These are phyloP conservation scores for Dissoconium aciculare DNA, from an alignment of 2,329 filamentous ascomycete genomes.

Conservation along the genomic window DNA sequence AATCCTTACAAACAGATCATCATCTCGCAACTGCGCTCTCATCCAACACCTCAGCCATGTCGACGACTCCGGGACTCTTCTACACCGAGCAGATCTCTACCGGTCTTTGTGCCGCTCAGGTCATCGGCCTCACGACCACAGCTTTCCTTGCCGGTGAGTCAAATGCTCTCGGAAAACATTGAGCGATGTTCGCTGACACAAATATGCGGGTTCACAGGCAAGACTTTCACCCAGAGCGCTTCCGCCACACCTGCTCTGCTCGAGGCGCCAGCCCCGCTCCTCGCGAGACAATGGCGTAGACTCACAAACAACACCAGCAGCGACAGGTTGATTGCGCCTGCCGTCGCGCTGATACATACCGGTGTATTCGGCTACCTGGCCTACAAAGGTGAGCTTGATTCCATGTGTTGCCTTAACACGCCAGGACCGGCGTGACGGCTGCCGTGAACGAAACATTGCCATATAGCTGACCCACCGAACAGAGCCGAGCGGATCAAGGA, in stretches of 20 bases:
- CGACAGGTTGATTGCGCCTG: constrained; percentile 28
- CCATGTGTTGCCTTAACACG: too few species aligned
- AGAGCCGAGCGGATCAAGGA: constrained; percentile 10
- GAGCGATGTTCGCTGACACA: too few species aligned
- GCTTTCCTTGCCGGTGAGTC: constrained; percentile 31
- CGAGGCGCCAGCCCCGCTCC: constrained; percentile 39
- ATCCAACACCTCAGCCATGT: constrained; percentile 4
- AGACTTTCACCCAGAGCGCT: constrained; percentile 26
- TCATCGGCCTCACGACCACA: constrained; percentile 37
- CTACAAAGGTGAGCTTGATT: constrained; percentile 23
- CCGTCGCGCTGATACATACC: constrained; percentile 28
- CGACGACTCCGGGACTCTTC: constrained; percentile 9
- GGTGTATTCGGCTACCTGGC: constrained; percentile 35
- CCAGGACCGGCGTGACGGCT: too few species aligned
- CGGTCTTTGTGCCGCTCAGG: constrained; percentile 34
- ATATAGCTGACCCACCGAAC: neutral
- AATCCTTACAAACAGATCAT: too few species aligned
- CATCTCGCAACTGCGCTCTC: neutral
- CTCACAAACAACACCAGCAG: constrained; percentile 26
- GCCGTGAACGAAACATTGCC: too few species aligned
- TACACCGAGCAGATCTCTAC: constrained; percentile 10
- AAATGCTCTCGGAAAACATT: neutral
- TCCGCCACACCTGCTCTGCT: constrained; percentile 37
- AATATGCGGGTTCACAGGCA: constrained; percentile 16
- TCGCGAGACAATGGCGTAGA: constrained; percentile 43